A percentile compares a stretch with the other conserved stretches of the same genome.
These are phyloP conservation scores for Echites panduratus DNA, from an alignment of 257 asterid genomes.

Conservation along the genomic window DNA sequence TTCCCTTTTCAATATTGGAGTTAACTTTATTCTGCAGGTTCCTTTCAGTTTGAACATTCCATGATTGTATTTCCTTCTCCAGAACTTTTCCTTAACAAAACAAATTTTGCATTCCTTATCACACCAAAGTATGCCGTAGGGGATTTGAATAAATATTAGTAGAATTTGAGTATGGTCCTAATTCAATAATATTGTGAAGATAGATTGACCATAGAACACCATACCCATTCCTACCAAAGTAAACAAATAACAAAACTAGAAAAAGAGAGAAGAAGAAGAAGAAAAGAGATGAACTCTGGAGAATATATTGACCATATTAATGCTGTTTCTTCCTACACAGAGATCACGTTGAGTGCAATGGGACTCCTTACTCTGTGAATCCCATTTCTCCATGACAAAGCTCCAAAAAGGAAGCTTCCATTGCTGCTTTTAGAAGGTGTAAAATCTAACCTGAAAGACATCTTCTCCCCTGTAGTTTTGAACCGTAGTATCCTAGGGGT, in stretches of 20 bases:
- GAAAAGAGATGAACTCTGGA: not conserved
- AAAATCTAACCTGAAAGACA: constrained; percentile 30
- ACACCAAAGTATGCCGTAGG: not conserved
- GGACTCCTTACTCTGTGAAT: constrained; percentile 47
- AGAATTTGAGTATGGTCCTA: not conserved
- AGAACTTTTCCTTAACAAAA: not conserved
- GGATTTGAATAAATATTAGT: not conserved
- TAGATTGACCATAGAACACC: not conserved
- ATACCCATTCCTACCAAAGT: not conserved
- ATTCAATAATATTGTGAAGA: not conserved
- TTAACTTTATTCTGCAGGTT: not conserved
- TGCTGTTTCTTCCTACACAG: constrained; percentile 19
- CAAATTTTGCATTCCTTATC: not conserved
- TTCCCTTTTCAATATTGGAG: not conserved
- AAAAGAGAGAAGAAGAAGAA: not conserved
- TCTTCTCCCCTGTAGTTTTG: constrained; percentile 26
- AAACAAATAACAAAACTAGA: not conserved
- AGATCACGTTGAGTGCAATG: constrained; percentile 38
- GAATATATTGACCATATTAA: not conserved
- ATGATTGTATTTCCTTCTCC: not conserved
- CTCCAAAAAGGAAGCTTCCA: constrained; percentile 42
- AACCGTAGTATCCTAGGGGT: constrained; percentile 37
- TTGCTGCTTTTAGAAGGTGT: constrained; percentile 30
- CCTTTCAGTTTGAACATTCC: not conserved
- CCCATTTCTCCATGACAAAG: constrained; percentile 51